These are phyloP conservation scores for Fusarium dlaminii DNA, from an alignment of 2,329 filamentous ascomycete genomes.

Conservation along the genomic window DNA sequence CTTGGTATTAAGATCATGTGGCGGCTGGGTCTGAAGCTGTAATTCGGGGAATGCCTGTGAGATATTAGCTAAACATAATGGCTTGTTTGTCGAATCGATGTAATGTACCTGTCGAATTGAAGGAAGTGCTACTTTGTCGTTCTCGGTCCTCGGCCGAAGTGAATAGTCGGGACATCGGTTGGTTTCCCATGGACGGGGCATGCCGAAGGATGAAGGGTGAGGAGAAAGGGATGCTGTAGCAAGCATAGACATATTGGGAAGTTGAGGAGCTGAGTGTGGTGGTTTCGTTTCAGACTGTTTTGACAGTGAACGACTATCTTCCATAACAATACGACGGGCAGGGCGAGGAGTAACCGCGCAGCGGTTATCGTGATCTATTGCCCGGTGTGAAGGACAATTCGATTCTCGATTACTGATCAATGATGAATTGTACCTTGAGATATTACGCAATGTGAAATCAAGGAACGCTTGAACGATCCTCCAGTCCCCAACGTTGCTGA, in stretches of 20 bases:
- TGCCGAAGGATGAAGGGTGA: constrained; percentile 51
- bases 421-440: constrained; percentile 10
- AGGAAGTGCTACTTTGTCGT: constrained; percentile 57
- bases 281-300: constrained; percentile 42
- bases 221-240: constrained; percentile 56
- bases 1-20: constrained; percentile 45
- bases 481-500: not conserved
- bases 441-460: constrained; percentile 21
- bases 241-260: constrained; percentile 60
- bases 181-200: constrained; percentile 53
- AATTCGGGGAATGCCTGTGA: constrained; percentile 59
- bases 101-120: constrained; percentile 62
- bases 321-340: constrained; percentile 49
- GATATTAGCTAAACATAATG: constrained; percentile 34
- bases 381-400: constrained; percentile 8
- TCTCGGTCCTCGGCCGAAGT: constrained; percentile 50
- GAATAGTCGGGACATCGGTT: constrained; percentile 48
- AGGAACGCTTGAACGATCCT: constrained; percentile 10
- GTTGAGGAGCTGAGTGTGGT: constrained; percentile 36
- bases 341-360: constrained; percentile 32
- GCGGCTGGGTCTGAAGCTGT: constrained; percentile 47
- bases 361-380: constrained; percentile 25
- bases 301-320: constrained; percentile 51
- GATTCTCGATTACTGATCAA: not conserved
- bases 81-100: not conserved